Conservation (phyloP, 441 rosid genomes). For the Jatropha multifida region DNA sequence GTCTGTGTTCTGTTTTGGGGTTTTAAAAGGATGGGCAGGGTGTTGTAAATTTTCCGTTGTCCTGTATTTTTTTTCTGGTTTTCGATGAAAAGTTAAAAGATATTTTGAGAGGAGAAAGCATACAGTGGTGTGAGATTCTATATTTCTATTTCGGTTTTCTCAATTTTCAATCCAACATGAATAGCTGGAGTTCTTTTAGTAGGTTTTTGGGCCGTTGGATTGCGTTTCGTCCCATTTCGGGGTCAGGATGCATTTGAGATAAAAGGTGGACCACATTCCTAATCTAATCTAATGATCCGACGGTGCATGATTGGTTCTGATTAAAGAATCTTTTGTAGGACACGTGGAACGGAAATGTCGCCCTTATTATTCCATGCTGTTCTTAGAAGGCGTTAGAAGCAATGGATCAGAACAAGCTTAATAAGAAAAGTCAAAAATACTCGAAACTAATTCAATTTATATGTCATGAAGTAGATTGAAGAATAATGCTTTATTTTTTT, state of each 20-base stretch:
- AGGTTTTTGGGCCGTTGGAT: slow-evolving; percentile 34
- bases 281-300: slow-evolving; percentile 17
- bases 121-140: slow-evolving; percentile 8
- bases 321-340: neutral
- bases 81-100: slow-evolving; percentile 3
- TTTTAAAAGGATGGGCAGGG: neutral
- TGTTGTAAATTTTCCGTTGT: neutral
- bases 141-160: slow-evolving; percentile 1
- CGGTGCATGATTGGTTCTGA: slow-evolving; percentile 18
- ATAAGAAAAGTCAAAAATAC: neutral
- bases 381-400: neutral
- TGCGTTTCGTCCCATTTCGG: slow-evolving; percentile 1
- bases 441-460: too few species aligned
- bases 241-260: slow-evolving; percentile 12
- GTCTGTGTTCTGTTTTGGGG: slow-evolving; percentile 1
- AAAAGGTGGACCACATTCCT: slow-evolving; percentile 38
- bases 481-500: too few species aligned
- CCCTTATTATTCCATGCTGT: slow-evolving; percentile 11
- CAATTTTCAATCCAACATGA: slow-evolving; percentile 23
- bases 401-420: neutral
- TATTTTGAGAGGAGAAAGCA: slow-evolving; percentile 1
- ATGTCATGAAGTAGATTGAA: too few species aligned
- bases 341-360: slow-evolving; percentile 23
- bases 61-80: neutral
- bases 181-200: slow-evolving; percentile 17